phyloP scores from a whole-genome alignment of 1,139 yeast species.

The Hemisphaericaspora subhashii region DNA sequence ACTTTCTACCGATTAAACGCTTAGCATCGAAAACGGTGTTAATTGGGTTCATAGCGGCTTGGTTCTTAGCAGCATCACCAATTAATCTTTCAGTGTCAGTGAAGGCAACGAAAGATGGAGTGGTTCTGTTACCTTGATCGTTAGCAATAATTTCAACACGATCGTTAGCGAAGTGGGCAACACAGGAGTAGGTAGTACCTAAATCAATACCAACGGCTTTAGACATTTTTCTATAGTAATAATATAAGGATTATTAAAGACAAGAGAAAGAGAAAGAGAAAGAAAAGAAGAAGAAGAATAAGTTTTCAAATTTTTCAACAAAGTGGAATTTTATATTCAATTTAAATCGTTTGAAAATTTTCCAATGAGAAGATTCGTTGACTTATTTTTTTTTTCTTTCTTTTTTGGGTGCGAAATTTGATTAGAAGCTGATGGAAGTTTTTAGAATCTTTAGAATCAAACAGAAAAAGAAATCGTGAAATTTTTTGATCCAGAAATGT shows the following conservation, averaged over 20 bases:
- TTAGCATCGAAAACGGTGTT: constrained; percentile 98
- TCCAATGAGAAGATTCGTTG: constrained; percentile 2
- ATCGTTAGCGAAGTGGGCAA: constrained; percentile 76
- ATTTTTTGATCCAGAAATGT: constrained; percentile 1
- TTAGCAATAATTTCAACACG: constrained; percentile 64
- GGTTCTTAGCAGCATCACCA: constrained; percentile 99
- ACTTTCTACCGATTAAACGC: constrained; percentile 69
- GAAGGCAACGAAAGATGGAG: constrained; percentile 98
- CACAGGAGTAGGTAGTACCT: constrained; percentile 86
- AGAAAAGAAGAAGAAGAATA: constrained; percentile 6
- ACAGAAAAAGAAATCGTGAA: not conserved
- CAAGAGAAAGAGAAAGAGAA: constrained; percentile 1
- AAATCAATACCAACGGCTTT: constrained; percentile 82
- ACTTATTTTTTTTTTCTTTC: not conserved
- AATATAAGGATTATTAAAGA: not conserved
- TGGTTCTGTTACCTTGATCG: constrained; percentile 67
- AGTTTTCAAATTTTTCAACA: constrained; percentile 3
- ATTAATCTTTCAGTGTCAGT: constrained; percentile 95
- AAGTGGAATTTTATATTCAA: constrained; percentile 1
- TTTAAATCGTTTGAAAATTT: constrained; percentile 8
- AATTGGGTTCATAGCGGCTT: constrained; percentile 95
- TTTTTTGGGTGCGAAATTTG: constrained; percentile 5
- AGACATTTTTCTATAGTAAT: constrained; percentile 36
- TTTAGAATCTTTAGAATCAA: constrained; percentile 1
- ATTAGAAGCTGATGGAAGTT: constrained; percentile 3